A percentile compares a stretch with the other conserved stretches of the same genome.
Evolutionary conservation across 2,329 filamentous ascomycete species (phyloP).

Genomic region (Whalleya microplaca): DNA sequence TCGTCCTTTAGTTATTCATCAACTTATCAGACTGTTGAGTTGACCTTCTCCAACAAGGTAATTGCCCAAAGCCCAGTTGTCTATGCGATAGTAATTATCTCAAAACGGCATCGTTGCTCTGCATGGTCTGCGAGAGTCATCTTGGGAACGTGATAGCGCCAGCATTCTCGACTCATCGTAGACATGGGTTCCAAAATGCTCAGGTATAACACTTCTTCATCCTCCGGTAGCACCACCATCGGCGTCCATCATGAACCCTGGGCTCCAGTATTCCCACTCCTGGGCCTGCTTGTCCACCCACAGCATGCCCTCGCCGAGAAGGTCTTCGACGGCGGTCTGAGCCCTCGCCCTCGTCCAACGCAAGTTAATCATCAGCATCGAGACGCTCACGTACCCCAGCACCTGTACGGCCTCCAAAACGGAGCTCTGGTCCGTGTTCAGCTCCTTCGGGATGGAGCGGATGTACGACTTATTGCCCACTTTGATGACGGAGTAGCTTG

Average conservation of each 20-base stretch:
- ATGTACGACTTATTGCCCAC: constrained; percentile 89
- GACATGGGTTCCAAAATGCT: background rate
- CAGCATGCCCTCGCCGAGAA: constrained; percentile 85
- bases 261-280: constrained; percentile 95
- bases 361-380: constrained; percentile 86
- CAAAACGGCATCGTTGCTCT: too few relatives aligned
- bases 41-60: too few relatives aligned
- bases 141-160: too few relatives aligned
- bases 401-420: constrained; percentile 91
- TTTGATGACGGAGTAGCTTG: constrained; percentile 81
- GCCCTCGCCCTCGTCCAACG: constrained; percentile 83
- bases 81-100: too few relatives aligned
- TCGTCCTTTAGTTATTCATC: too few relatives aligned
- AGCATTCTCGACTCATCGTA: too few relatives aligned
- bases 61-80: too few relatives aligned
- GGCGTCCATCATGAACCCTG: constrained; percentile 60
- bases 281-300: constrained; percentile 88
- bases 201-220: constrained; percentile 16
- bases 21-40: too few relatives aligned
- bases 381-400: constrained; percentile 85
- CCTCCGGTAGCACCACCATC: constrained; percentile 25
- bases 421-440: constrained; percentile 91
- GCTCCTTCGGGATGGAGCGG: constrained; percentile 88
- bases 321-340: constrained; percentile 87
- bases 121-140: too few relatives aligned